Percentiles rank a stretch among this genome's conserved stretches.
Evolutionary conservation across 805 yeast genomes (phyloP).

Genomic region (Debaryomyces tyrocola): DNA sequence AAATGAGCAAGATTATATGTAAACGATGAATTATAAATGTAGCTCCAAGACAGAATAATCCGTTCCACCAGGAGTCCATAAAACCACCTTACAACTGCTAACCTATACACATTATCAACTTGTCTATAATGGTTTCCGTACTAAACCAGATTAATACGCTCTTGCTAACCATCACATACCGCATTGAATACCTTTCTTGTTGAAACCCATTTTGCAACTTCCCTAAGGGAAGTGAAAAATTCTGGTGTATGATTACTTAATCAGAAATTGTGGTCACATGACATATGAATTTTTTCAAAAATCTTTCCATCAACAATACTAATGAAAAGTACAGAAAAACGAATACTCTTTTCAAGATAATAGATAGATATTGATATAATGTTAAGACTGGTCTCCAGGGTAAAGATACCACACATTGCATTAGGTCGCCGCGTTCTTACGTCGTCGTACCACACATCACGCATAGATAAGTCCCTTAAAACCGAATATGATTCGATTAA

Average conservation of each 20-base stretch:
- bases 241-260: neutral
- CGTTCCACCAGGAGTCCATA: too few relatives aligned
- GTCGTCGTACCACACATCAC: constrained; percentile 20
- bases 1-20: too few relatives aligned
- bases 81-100: too few relatives aligned
- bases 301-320: neutral
- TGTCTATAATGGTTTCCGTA: too few relatives aligned
- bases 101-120: too few relatives aligned
- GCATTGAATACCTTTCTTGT: too few relatives aligned
- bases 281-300: constrained; percentile 1
- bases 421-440: neutral
- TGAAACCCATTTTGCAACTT: too few relatives aligned
- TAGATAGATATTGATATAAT: constrained; percentile 1
- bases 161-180: too few relatives aligned
- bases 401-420: constrained; percentile 1
- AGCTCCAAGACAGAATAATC: too few relatives aligned
- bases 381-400: constrained; percentile 8
- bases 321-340: constrained; percentile 1
- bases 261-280: neutral
- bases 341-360: neutral
- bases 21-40: too few relatives aligned
- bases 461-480: constrained; percentile 23
- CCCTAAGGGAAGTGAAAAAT: too few relatives aligned
- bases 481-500: constrained; percentile 31
- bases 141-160: too few relatives aligned